Base-by-base conservation (phyloP, 352 stramenopile species). In the Globisporangium camurandrum region DNA sequence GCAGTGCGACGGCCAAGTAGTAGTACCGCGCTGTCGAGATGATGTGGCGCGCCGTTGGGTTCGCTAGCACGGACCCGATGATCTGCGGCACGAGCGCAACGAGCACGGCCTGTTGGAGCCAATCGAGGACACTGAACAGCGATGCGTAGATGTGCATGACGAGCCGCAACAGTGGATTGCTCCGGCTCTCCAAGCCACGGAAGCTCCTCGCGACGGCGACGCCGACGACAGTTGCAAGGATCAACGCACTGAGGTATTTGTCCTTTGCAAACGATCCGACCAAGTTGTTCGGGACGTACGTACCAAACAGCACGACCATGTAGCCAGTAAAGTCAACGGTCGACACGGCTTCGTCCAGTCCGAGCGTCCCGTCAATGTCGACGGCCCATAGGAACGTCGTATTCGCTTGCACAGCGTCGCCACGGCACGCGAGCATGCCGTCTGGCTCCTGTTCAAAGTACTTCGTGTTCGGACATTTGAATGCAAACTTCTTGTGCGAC, bases 81-180 rank as follows among this genome's bases (percentile, higher is more conserved):
- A 73, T 53, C 37, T 88, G 61, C 17, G 71, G 70, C 8, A 83
- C 34, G 5, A 65, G 73, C 12, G 76, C 70, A 38, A 76, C 43
- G 11, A 85, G 54, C 28, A 66, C 61, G 30, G 81, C 39, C 22
- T 54, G 64, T 58, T 88, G 71, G 42, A 84, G 37, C 73, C 71
- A 84, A 31, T 86, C 69, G 26, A 73, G 51, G 51, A 86, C 77
- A 16, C 60, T 67, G 36, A 81, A 75, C 23, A 88, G 55, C 42
- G 76, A 66, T 4, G 68, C 49, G 60, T 83, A 85, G 27, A 84
- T 31, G 48, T 88, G 76, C 52, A 75, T 71, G 37, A 81, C 66
- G 5, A 86, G 61, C 4, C 71, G 61, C 26, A 84, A 62, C 19
- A 88, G 48, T 22, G 76, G 76, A 51, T 84, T 88, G 33, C 58